Base-by-base conservation (phyloP, 2,329 filamentous ascomycete genomes). In the Aureobasidium sp. region DNA sequence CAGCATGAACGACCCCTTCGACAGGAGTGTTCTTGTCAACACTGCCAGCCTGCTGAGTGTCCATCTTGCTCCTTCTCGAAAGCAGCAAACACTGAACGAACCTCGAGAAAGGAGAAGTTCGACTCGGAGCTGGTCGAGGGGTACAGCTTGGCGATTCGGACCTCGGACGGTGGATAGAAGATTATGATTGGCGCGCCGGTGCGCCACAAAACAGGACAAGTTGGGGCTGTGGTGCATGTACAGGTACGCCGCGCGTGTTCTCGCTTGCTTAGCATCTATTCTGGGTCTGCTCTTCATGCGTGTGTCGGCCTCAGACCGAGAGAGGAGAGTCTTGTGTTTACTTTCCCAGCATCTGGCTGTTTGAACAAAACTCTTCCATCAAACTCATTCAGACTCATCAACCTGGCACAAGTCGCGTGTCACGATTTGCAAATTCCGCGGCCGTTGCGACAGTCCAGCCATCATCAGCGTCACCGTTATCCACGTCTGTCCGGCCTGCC, bases 1-100 rank as follows among this genome's bases (percentile, higher is more conserved):
- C 52, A 32, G 55, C 62, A 61, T 63, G 45, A 27, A 59, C 57
- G 4, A 50, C 27, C 6, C 54, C 54, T 25, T 59, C 55, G 15
- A 36, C 36, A 42, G 57, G 45, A 32, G 45, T 9, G 45, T 32
- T 45, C 9, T 50, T 36, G 27, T 2, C 11, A 8, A 5, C 41
- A 13, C 42, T 32, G 32, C 44, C 54, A 34, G 30, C 36, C 11
- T 32, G 34, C 37, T 59, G 57, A 25, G 45, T 25, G 45, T 41
- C 57, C 57, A 59, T 59, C 8, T 42, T 45, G 13, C 21, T 39
- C 15, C 16, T 30, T 25, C 29, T n/a, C 3, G 8, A 34, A 11
- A 27, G 32, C 30, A 47, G 39, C 25, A 37, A 59, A 39, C 42
- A 48, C 41, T 30, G 42, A n/a, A 57, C 30, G 29, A 36, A 13